These are phyloP conservation scores for Castanea crenata DNA, from an alignment of 306 rosid species.

Conservation along the genomic window DNA sequence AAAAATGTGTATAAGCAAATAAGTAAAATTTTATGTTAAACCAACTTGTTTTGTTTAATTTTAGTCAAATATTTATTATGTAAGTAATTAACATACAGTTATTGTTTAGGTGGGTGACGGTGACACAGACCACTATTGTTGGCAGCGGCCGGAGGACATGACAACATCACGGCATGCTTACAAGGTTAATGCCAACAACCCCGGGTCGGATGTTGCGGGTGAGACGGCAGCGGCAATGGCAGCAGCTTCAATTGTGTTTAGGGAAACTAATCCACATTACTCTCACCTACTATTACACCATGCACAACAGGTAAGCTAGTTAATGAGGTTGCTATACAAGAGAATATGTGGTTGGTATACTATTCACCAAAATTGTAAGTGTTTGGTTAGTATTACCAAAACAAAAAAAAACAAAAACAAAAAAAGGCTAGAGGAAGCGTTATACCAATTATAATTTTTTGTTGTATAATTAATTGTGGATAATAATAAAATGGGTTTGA, in stretches of 20 bases:
- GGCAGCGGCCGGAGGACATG: slow-evolving; percentile 96
- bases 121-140: slow-evolving; percentile 78
- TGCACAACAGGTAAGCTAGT: slow-evolving; percentile 62
- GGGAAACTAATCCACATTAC: slow-evolving; percentile 73
- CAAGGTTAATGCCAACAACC: slow-evolving; percentile 51
- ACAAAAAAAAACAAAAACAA: too few species aligned
- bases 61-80: not conserved
- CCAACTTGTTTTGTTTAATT: not conserved
- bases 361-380: slow-evolving; percentile 9
- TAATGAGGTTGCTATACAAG: slow-evolving; percentile 1
- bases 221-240: slow-evolving; percentile 84
- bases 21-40: too few species aligned
- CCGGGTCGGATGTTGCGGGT: slow-evolving; percentile 76
- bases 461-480: not conserved
- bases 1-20: too few species aligned
- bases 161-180: slow-evolving; percentile 73
- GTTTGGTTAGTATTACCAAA: not conserved
- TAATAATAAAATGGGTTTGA: slow-evolving; percentile 12
- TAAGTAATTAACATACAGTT: not conserved
- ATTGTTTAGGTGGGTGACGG: slow-evolving; percentile 80
- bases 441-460: not conserved
- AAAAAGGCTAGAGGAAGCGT: not conserved
- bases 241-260: slow-evolving; percentile 66
- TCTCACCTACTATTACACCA: slow-evolving; percentile 69
- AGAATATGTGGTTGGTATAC: not conserved